A percentile compares a stretch with the other conserved stretches of the same genome.
Evolutionary conservation across 2,329 filamentous ascomycete species (phyloP).

Genomic region (Fusarium fujikuroi): DNA sequence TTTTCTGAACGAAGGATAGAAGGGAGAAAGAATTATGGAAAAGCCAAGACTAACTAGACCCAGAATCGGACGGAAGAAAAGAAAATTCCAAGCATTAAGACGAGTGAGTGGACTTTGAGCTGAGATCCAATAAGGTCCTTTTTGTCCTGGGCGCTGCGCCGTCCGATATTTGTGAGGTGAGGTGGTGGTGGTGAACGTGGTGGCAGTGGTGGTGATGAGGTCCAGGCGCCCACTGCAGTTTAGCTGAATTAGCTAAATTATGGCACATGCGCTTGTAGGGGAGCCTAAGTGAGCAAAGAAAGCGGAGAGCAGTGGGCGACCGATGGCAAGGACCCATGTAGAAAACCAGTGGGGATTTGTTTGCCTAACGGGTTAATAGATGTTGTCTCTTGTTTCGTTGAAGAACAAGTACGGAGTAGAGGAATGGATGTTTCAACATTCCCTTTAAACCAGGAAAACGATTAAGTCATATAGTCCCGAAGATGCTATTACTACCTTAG

Average conservation of each 20-base stretch:
- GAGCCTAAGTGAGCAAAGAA: neutral
- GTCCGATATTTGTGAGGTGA: constrained; percentile 21
- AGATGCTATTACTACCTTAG: no score
- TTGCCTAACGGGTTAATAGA: neutral
- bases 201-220: constrained; percentile 20
- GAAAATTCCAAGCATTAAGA: constrained; percentile 32
- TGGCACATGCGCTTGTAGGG: constrained; percentile 9
- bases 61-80: constrained; percentile 11
- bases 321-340: constrained; percentile 4
- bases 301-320: neutral
- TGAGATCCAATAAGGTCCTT: constrained; percentile 15
- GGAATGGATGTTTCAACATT: neutral
- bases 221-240: constrained; percentile 28
- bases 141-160: constrained; percentile 34
- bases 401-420: neutral
- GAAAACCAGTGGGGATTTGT: constrained; percentile 11
- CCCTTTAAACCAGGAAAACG: neutral
- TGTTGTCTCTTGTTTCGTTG: neutral
- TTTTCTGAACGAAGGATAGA: constrained; percentile 11
- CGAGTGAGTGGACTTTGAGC: constrained; percentile 32
- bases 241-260: constrained; percentile 18
- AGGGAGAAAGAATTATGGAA: constrained; percentile 14
- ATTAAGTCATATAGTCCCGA: neutral
- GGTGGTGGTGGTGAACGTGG: constrained; percentile 19
- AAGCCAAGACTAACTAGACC: constrained; percentile 30